Percentiles rank a stretch among this genome's conserved stretches.
These are phyloP conservation scores for Calonectria pteridis DNA, from an alignment of 2,329 filamentous ascomycete genomes.

Conservation along the genomic window DNA sequence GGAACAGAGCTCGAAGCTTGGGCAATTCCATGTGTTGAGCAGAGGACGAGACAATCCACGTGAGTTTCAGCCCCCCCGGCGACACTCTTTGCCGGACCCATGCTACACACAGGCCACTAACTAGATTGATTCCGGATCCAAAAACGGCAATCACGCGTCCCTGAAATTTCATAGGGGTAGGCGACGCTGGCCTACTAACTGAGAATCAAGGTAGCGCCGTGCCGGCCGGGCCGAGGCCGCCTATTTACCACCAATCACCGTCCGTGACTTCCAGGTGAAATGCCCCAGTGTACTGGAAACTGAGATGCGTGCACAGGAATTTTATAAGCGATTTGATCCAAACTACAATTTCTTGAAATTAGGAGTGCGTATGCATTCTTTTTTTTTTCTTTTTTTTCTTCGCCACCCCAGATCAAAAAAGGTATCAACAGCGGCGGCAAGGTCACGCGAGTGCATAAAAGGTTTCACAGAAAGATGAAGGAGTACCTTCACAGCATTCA, in stretches of 20 bases:
- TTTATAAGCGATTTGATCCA: neutral
- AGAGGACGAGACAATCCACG: neutral
- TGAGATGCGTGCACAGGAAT: neutral
- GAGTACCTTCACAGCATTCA: no score
- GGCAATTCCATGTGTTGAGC: neutral
- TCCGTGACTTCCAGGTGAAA: neutral
- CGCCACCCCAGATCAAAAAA: no score
- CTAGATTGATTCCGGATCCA: neutral
- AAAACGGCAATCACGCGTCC: neutral
- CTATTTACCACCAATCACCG: neutral
- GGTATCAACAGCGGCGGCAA: no score
- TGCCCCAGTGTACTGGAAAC: neutral
- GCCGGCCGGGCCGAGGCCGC: conserved; percentile 1
- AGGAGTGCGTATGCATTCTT: neutral
- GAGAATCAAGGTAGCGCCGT: neutral
- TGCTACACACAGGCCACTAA: neutral
- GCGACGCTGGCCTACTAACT: neutral
- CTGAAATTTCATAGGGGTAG: neutral
- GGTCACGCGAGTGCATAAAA: no score
- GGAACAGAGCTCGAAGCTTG: neutral
- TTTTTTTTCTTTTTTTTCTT: neutral
- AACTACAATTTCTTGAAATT: neutral
- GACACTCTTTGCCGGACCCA: neutral
- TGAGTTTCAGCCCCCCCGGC: neutral
- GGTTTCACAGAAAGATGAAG: no score